phyloP scores from a whole-genome alignment of 768 basidiomycete species.

The Lactarius evosmus region DNA sequence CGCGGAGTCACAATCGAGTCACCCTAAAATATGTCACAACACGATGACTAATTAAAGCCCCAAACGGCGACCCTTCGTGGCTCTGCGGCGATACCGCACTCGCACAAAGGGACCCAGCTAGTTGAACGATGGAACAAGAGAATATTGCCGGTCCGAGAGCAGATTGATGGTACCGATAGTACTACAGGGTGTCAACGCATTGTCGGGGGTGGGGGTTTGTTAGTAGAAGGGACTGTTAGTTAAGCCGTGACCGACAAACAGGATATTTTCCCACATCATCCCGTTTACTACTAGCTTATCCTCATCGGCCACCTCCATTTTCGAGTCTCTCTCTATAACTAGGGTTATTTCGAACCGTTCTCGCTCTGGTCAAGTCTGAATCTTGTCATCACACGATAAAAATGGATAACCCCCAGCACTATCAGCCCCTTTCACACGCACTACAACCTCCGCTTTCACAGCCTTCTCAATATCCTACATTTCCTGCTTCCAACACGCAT shows the following conservation, averaged over 20 bases:
- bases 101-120: neutral
- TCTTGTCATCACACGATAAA: constrained; percentile 30
- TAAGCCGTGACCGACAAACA: constrained; percentile 21
- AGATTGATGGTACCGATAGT: neutral
- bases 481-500: constrained; percentile 25
- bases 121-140: neutral
- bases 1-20: constrained; percentile 20
- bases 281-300: constrained; percentile 20
- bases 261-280: constrained; percentile 28
- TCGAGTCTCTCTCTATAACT: constrained; percentile 18
- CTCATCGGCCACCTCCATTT: constrained; percentile 22
- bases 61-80: neutral
- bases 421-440: constrained; percentile 78
- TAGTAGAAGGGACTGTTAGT: constrained; percentile 23
- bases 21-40: constrained; percentile 1
- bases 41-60: constrained; percentile 12
- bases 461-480: constrained; percentile 31
- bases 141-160: neutral
- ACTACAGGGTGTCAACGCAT: neutral
- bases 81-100: neutral
- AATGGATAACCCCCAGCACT: constrained; percentile 73
- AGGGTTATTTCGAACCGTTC: constrained; percentile 21
- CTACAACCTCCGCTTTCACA: constrained; percentile 51
- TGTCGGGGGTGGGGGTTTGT: constrained; percentile 5
- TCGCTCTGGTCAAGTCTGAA: constrained; percentile 15